Evolutionary conservation across 352 stramenopile species (phyloP), one percentile per base, ranked within the genome.

Genomic region (Pythium scleroteichum): DNA sequence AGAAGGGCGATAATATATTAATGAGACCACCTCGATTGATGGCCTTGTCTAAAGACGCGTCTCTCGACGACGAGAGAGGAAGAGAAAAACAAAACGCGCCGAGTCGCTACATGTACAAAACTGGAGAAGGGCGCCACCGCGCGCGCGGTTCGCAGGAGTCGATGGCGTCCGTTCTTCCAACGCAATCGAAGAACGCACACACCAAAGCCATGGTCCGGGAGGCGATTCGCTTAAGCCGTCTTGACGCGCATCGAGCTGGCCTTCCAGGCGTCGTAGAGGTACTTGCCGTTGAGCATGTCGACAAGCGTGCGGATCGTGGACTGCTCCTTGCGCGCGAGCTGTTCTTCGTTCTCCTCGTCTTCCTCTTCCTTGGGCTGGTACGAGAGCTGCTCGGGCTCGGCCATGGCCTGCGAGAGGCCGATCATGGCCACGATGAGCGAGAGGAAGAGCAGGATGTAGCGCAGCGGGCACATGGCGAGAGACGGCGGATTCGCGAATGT

Each of bases 251-350:
- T 45, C 32, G 81, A 76, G 52, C 75, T 88, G 53, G 76, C 44
- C 63, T 91, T 85, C 68, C 75, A 95, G 9, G 84, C 82, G 66
- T 95, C 78, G 68, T 92, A 90, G n/a, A 95, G 66, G 66, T 95
- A 95, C 51, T 88, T 86, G 59, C 86, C 86, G 55, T 90, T 92
- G 66, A 95, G 84, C 86, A 95, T 95, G 65, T 94, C 83, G 16
- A 93, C 50, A 45, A 95, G 69, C 69, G 82, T 92, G 64, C 83
- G 82, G 49, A 92, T 68, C 9, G 66, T 76, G 44, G 83, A 85
- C 72, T 82, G 69, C 52, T 59, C 45, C 38, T 55, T 45, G 47
- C 45, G 47, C 22, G 40, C 29, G 29, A 35, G 29, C 5, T 10
- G 29, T 35, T 35, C 53, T 48, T 73, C 62, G 22, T 69, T 65